Evolutionary conservation across 768 basidiomycete species (phyloP).

Genomic region (Pisolithus orientalis): DNA sequence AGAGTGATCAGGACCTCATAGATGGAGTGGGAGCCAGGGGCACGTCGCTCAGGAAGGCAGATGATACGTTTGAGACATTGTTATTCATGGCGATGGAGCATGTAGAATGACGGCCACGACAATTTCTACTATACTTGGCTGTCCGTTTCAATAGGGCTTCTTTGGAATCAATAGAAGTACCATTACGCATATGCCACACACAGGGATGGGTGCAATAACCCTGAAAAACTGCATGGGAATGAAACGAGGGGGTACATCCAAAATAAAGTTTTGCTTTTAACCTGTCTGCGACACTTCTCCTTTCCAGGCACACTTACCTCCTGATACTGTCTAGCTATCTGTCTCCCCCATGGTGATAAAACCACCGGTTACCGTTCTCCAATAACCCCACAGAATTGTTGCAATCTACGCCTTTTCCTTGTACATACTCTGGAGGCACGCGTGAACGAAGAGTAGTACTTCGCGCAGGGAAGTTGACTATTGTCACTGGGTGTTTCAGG

Average conservation of each 20-base stretch:
- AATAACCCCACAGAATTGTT: constrained; percentile 45
- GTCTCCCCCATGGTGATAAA: constrained; percentile 21
- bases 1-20: constrained; percentile 48
- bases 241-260: too few species aligned
- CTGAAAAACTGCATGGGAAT: too few species aligned
- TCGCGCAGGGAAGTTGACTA: constrained; percentile 33
- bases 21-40: constrained; percentile 49
- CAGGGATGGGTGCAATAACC: too few species aligned
- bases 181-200: too few species aligned
- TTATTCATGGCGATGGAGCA: constrained; percentile 36
- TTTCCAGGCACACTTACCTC: too few species aligned
- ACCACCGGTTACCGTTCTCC: constrained; percentile 53
- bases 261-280: too few species aligned
- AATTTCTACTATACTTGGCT: too few species aligned
- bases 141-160: too few species aligned
- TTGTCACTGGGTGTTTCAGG: constrained; percentile 33
- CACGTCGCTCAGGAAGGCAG: constrained; percentile 39
- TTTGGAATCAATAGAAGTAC: too few species aligned
- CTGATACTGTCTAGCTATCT: not conserved
- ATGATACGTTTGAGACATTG: constrained; percentile 69
- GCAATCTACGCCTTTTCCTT: constrained; percentile 39
- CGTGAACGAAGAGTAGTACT: constrained; percentile 39
- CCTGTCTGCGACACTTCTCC: too few species aligned
- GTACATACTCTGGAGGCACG: constrained; percentile 48
- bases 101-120: not conserved